Evolutionary conservation across 768 basidiomycete genomes (phyloP), one percentile per base, ranked within the genome.

Genomic region (Russula compacta): DNA sequence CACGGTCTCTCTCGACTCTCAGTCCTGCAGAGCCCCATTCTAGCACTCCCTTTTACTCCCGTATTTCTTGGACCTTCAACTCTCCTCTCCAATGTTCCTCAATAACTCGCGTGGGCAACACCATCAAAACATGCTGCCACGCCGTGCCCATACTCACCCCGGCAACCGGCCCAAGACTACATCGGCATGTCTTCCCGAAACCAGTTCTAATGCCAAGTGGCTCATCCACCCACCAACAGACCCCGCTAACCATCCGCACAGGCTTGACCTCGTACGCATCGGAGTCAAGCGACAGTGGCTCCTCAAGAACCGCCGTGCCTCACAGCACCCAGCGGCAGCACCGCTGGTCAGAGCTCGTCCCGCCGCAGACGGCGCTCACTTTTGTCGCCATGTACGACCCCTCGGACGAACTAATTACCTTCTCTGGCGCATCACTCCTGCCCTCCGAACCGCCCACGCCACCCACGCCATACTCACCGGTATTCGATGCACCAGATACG

Each of bases 361-460:
- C 82, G 17, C 81, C 83, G 5, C 78, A 80, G 56, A 72, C 79
- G 32, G 82, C 77, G 2, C 72, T 84, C 62, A 81, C 78, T 2
- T 85, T 85, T 65, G 83, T 81, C 4, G 81, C 82, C 6, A 69
- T 84, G 36, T 85, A 80, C 79, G 82, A 83, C 60, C 78, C 79
- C 2, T 77, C 79, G 0, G 78, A 82, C 6, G 83, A 81, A 38
- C 76, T 83, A 64, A 74, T 84, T 61, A 77, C 78, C 36, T 84
- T 85, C 67, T 82, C 82, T 1, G 79, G 78, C 32, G 76, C 79
- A 32, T 70, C 74, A 53, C 75, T 83, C 39, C 70, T 81, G 33
- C 71, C 71, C 36, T 56, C 69, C 7, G 67, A 70, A 10, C 40
- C 51, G 11, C 36, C 59, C 2, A 55, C 63, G 19, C 47, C 56